Evolutionary conservation across 2,329 filamentous ascomycete genomes (phyloP), one percentile per base, ranked within the genome.

Genomic region (Curvularia spicifera): DNA sequence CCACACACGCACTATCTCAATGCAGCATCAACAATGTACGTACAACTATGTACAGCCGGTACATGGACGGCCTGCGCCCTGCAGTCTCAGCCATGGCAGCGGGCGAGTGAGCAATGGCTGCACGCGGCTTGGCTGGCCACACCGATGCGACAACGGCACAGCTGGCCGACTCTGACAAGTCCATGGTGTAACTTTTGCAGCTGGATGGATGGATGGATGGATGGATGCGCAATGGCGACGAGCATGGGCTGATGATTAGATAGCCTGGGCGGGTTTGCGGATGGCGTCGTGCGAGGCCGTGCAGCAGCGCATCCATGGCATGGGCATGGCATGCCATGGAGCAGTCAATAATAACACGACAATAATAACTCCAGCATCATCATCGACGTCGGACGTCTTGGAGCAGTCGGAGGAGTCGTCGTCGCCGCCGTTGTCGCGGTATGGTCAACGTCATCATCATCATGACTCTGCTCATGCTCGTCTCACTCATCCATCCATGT

Each of bases 271-370:
- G 57, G 52, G 49, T 39, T 51, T 33, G 52, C 59, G 57, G 57
- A 65, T 67, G 63, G 60, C 66, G 61, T 65, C 54, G 63, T 61
- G 64, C 64, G 66, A 55, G 63, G 45, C 57, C 47, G 39, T 46
- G 60, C 54, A 58, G 60, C 54, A 57, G 51, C 52, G 40, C 43
- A 57, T 61, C 56, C 55, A 49, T 64, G 54, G 57, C 24, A 26
- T 26, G 18, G 26, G 5, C 28, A 31, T 31, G 28, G 28, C 28
- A 31, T 31, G 57, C 62, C 55, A 58, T 63, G 63, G 60, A 61
- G 57, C 62, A 49, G 28, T 37, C 37, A 40, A 29, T 50, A 47
- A 24, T 22, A 40, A 20, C 37, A 40, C 18, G 18, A 22, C 37
- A 40, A 40, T 40, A 40, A 40, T 22, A 43, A 43, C 31, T 28